Evolutionary conservation across 2,329 filamentous ascomycete genomes (phyloP).

Genomic region (Cercospora zeae-maydis): DNA sequence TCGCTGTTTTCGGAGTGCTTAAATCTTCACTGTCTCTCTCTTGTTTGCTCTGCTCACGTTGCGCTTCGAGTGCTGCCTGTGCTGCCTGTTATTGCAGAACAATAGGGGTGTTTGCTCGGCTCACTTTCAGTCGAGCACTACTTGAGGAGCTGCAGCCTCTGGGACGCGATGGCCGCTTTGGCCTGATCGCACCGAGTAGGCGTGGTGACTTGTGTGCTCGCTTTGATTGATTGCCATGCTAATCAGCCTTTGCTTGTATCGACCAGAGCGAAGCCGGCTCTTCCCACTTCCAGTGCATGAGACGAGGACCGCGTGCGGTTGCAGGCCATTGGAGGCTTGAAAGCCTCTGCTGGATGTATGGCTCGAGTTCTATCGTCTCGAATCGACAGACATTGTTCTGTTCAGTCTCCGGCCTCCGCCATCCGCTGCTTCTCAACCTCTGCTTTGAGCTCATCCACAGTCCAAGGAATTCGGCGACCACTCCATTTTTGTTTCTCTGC

Average conservation of each 20-base stretch:
- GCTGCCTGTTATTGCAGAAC: neutral
- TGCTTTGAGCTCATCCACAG: constrained; percentile 54
- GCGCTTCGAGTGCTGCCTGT: neutral
- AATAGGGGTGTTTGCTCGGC: neutral
- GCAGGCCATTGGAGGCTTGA: neutral
- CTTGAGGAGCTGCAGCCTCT: neutral
- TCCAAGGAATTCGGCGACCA: constrained; percentile 54
- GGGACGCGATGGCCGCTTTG: neutral
- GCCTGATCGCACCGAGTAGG: neutral
- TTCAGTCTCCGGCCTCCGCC: constrained; percentile 6
- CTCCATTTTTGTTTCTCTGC: constrained; percentile 57
- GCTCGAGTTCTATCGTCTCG: neutral
- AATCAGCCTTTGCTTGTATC: neutral
- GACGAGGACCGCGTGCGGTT: neutral
- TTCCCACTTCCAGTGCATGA: neutral
- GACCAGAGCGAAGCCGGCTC: too few relatives aligned
- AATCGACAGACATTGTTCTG: neutral
- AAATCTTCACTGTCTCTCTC: neutral
- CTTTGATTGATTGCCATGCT: neutral
- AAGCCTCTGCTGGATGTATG: neutral
- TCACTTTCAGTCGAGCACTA: neutral
- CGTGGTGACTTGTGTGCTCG: neutral
- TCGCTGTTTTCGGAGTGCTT: neutral
- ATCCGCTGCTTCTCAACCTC: constrained; percentile 50
- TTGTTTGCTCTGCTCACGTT: neutral